Percentiles rank a stretch among this genome's conserved stretches.
These are phyloP conservation scores for Tanozyma kutaoensis DNA, from an alignment of 805 yeast species.

Conservation along the genomic window DNA sequence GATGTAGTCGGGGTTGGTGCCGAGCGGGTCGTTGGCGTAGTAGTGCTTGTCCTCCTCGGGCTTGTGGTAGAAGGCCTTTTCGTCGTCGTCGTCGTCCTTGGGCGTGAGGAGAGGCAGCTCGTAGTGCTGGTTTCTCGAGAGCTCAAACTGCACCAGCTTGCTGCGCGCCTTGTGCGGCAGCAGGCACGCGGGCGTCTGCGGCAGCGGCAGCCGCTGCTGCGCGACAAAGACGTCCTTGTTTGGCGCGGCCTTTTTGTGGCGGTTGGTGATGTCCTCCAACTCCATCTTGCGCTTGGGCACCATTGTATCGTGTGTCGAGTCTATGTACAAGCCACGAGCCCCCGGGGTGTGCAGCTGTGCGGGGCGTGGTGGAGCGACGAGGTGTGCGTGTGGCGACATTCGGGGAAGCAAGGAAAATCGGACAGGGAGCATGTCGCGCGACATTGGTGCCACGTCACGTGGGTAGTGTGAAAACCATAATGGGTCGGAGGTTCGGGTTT, in stretches of 20 bases:
- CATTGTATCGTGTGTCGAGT: no score
- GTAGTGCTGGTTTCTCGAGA: constrained; percentile 11
- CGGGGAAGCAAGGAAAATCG: no score
- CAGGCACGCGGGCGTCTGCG: constrained; percentile 11
- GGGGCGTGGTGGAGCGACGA: no score
- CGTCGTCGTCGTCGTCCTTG: constrained; percentile 23
- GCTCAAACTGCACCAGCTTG: constrained; percentile 16
- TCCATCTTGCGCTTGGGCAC: constrained; percentile 21
- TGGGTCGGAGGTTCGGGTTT: no score
- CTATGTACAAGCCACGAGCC: no score
- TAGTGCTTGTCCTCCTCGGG: constrained; percentile 1
- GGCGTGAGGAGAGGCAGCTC: constrained; percentile 28
- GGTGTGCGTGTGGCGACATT: no score
- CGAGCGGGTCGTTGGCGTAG: constrained; percentile 2
- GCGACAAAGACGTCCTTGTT: constrained; percentile 1
- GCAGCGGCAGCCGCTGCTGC: constrained; percentile 13
- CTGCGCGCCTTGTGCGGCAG: constrained; percentile 8
- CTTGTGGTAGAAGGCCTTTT: constrained; percentile 10
- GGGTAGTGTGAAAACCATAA: no score
- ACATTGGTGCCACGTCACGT: no score
- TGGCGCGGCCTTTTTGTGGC: constrained; percentile 13
- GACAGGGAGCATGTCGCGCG: no score
- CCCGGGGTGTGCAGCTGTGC: no score
- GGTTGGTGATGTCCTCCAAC: constrained; percentile 24
- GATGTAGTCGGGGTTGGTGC: constrained; percentile 21